A percentile compares a stretch with the other conserved stretches of the same genome.
Evolutionary conservation across 2,329 filamentous ascomycete genomes (phyloP).

Genomic region (Xylaria sp.): DNA sequence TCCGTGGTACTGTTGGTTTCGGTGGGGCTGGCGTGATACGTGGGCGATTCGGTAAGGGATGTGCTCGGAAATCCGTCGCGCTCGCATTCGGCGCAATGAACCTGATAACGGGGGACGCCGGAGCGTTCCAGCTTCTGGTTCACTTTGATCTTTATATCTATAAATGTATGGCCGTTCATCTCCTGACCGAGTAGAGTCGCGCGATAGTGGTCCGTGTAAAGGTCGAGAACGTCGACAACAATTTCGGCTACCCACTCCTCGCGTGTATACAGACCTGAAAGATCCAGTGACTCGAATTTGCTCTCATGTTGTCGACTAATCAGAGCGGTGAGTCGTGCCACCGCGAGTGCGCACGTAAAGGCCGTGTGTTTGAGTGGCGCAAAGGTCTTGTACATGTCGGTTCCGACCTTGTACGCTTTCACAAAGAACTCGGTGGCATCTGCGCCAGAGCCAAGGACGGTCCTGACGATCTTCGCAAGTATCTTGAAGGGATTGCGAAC

Average conservation of each 20-base stretch:
- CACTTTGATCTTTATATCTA: constrained; percentile 78
- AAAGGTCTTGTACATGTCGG: constrained; percentile 91
- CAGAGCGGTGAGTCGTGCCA: constrained; percentile 73
- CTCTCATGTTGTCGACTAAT: constrained; percentile 55
- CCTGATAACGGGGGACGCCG: constrained; percentile 58
- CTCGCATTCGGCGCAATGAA: constrained; percentile 51
- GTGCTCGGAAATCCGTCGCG: constrained; percentile 32
- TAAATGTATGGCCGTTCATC: constrained; percentile 71
- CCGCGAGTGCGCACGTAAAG: constrained; percentile 75
- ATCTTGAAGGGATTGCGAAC: constrained; percentile 82
- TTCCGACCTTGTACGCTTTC: constrained; percentile 73
- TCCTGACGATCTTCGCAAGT: constrained; percentile 70
- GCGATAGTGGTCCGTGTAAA: constrained; percentile 80
- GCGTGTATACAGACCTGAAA: constrained; percentile 42
- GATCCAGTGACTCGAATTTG: constrained; percentile 44
- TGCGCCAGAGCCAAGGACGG: constrained; percentile 41
- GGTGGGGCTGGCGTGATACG: constrained; percentile 36
- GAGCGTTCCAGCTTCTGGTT: constrained; percentile 72
- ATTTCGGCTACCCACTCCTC: constrained; percentile 62
- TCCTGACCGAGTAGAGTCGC: constrained; percentile 67
- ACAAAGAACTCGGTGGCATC: constrained; percentile 54
- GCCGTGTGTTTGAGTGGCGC: constrained; percentile 85
- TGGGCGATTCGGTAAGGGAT: constrained; percentile 34
- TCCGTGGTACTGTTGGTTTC: constrained; percentile 34
- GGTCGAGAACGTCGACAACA: constrained; percentile 81